Evolutionary conservation across 1,139 yeast species (phyloP).

Genomic region (Yamadazyma blattariae): DNA sequence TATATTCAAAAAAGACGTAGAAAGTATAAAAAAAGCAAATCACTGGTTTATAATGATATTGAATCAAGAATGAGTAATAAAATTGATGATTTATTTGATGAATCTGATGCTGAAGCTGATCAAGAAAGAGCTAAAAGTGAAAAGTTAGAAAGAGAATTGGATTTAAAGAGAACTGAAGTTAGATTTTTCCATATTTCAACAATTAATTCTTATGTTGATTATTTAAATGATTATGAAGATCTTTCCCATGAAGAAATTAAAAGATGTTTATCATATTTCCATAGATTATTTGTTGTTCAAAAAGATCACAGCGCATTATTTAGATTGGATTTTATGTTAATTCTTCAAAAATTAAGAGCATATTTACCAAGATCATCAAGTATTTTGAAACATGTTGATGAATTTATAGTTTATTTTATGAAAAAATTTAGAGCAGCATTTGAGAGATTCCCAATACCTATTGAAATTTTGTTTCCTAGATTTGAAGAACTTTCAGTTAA

Average conservation of each 20-base stretch:
- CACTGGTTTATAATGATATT: constrained; percentile 26
- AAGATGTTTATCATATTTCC: constrained; percentile 66
- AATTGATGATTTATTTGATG: constrained; percentile 34
- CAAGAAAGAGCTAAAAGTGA: constrained; percentile 38
- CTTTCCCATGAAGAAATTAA: constrained; percentile 60
- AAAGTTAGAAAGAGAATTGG: constrained; percentile 50
- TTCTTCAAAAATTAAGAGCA: constrained; percentile 29
- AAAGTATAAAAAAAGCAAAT: constrained; percentile 21
- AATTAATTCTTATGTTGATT: constrained; percentile 52
- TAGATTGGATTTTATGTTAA: constrained; percentile 69
- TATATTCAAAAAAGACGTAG: constrained; percentile 51
- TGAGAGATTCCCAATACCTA: constrained; percentile 54
- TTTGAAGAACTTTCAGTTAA: constrained; percentile 43
- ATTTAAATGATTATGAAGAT: constrained; percentile 57
- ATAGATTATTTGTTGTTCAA: constrained; percentile 61
- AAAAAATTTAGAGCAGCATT: constrained; percentile 51
- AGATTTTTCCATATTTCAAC: constrained; percentile 40
- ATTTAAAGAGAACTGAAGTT: constrained; percentile 40
- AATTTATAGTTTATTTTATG: constrained; percentile 68
- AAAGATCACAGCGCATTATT: constrained; percentile 62
- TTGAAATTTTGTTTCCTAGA: constrained; percentile 70
- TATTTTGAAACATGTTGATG: constrained; percentile 58
- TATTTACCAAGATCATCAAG: constrained; percentile 32
- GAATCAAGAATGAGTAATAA: constrained; percentile 16
- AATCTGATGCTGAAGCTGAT: constrained; percentile 44